phyloP scores from a whole-genome alignment of 2,329 filamentous ascomycete genomes.

The Tolypocladium paradoxum region DNA sequence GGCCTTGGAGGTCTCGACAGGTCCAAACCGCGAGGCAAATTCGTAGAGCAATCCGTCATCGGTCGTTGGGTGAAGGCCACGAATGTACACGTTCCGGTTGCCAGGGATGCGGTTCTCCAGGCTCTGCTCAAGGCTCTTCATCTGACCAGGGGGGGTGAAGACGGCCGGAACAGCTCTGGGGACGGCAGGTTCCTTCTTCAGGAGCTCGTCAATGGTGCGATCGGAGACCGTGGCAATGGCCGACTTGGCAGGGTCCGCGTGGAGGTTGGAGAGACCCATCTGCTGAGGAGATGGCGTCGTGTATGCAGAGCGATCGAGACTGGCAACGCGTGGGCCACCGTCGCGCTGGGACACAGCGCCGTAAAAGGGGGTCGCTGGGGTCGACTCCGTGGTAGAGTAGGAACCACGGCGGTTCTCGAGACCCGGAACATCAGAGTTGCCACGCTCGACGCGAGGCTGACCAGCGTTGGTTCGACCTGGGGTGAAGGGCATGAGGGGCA shows the following conservation, averaged over 20 bases:
- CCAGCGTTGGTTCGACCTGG: conserved; percentile 35
- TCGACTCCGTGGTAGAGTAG: conserved; percentile 58
- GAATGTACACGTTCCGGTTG: conserved; percentile 97
- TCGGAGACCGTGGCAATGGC: conserved; percentile 29
- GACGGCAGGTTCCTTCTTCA: conserved; percentile 69
- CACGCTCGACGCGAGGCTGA: conserved; percentile 35
- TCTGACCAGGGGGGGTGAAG: conserved; percentile 72
- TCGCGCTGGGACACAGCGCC: conserved; percentile 48
- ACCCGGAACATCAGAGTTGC: conserved; percentile 44
- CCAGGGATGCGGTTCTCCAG: conserved; percentile 84
- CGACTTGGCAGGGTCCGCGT: conserved; percentile 32
- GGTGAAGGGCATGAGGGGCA: conserved; percentile 38
- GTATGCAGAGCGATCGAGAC: conserved; percentile 52
- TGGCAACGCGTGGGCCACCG: conserved; percentile 46
- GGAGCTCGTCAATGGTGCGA: conserved; percentile 49
- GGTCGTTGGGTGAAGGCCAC: conserved; percentile 88
- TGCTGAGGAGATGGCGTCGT: conserved; percentile 58
- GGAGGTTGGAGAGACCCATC: conserved; percentile 29
- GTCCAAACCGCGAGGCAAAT: conserved; percentile 81
- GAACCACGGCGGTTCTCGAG: conserved; percentile 57
- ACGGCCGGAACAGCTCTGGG: conserved; percentile 84
- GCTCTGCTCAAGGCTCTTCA: conserved; percentile 87
- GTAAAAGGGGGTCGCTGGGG: conserved; percentile 55
- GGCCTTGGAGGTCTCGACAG: conserved; percentile 93
- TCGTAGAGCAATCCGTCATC: conserved; percentile 78